A percentile compares a stretch with the other conserved stretches of the same genome.
Evolutionary conservation across 2,329 filamentous ascomycete genomes (phyloP).

Genomic region (Hypoxylon sp.): DNA sequence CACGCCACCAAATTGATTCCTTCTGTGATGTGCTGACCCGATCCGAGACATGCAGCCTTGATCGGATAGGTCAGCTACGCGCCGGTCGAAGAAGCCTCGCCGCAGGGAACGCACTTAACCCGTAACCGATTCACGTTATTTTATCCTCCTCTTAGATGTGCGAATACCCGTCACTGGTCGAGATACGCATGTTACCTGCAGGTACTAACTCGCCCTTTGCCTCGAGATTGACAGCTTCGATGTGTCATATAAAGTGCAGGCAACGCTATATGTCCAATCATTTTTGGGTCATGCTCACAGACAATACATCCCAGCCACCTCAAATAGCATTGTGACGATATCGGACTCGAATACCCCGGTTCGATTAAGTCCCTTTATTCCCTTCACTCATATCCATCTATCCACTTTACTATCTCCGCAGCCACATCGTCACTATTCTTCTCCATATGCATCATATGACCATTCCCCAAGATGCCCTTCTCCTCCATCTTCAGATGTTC

Average conservation of each 20-base stretch:
- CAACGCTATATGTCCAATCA: not conserved
- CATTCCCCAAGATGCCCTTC: slow-evolving; percentile 61
- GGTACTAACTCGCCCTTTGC: not conserved
- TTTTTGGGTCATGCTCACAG: not conserved
- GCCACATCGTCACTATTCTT: slow-evolving; percentile 62
- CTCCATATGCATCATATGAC: slow-evolving; percentile 66
- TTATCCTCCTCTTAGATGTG: too few relatives aligned
- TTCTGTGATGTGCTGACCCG: not conserved
- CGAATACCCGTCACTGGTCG: too few relatives aligned
- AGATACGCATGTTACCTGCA: not conserved
- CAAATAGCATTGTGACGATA: not conserved
- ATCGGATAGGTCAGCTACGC: slow-evolving; percentile 1
- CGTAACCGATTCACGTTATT: not conserved
- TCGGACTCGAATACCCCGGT: not conserved
- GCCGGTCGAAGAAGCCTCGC: slow-evolving; percentile 2
- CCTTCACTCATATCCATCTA: not conserved
- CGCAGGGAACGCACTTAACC: not conserved
- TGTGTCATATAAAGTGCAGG: not conserved
- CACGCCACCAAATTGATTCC: not conserved
- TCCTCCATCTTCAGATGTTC: slow-evolving; percentile 58
- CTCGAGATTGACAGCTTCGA: not conserved
- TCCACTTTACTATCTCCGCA: slow-evolving; percentile 46
- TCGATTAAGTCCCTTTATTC: not conserved
- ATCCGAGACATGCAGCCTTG: slow-evolving; percentile 3
- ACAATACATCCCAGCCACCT: not conserved